Conservation (phyloP, 306 rosid species). For the Phaseolus lunatus region DNA sequence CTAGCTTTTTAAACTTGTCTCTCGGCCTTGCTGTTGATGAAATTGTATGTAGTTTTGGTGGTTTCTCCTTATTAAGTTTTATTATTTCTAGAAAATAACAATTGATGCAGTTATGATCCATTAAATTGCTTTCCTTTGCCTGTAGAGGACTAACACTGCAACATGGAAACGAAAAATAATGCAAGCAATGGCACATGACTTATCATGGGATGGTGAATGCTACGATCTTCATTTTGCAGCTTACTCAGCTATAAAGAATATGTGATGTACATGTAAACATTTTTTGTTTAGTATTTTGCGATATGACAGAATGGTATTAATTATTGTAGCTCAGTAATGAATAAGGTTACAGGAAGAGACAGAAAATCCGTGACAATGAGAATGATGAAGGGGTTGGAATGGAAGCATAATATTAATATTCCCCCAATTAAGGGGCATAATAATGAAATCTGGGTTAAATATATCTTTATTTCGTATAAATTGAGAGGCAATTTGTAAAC, state of each 20-base stretch:
- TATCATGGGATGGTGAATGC: constrained; percentile 95
- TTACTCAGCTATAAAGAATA: constrained; percentile 62
- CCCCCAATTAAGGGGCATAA: background rate
- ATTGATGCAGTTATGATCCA: background rate
- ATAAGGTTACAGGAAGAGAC: background rate
- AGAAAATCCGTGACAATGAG: background rate
- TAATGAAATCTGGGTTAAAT: background rate
- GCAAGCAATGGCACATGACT: constrained; percentile 83
- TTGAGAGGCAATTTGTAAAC: background rate
- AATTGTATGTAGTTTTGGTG: constrained; percentile 64
- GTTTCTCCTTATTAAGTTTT: background rate
- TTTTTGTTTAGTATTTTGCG: constrained; percentile 11
- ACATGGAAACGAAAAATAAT: constrained; percentile 64
- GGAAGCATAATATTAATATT: background rate
- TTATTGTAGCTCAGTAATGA: background rate
- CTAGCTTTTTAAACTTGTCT: constrained; percentile 66
- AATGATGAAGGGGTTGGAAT: background rate
- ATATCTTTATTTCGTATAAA: too few species aligned
- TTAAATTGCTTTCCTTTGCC: constrained; percentile 23
- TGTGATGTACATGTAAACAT: constrained; percentile 48
- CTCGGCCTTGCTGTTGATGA: constrained; percentile 68
- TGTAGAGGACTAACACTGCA: constrained; percentile 64
- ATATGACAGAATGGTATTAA: background rate
- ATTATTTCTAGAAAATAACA: background rate
- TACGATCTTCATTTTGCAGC: constrained; percentile 71